These are phyloP conservation scores for Phoma sp. DNA, from an alignment of 2,329 filamentous ascomycete genomes.

Conservation along the genomic window DNA sequence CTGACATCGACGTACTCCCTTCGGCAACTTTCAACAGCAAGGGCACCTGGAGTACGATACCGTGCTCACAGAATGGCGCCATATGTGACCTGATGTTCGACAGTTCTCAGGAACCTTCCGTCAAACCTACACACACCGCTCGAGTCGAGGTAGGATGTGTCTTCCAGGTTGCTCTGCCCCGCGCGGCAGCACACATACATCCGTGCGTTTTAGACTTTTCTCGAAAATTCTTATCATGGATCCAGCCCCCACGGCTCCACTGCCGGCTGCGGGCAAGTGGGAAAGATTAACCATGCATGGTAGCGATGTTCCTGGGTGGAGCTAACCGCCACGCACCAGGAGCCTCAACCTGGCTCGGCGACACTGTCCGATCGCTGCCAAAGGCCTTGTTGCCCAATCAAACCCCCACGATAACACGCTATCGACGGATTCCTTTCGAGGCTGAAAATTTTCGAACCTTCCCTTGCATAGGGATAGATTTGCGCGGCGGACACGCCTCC, in stretches of 20 bases:
- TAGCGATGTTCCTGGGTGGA: conserved; percentile 19
- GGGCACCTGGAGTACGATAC: background rate
- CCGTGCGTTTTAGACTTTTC: conserved; percentile 6
- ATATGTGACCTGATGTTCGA: background rate
- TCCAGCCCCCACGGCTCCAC: conserved; percentile 19
- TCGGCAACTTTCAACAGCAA: conserved; percentile 7
- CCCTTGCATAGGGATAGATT: conserved; percentile 12
- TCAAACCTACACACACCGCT: conserved; percentile 16
- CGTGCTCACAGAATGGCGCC: conserved; percentile 1
- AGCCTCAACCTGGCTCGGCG: conserved; percentile 21
- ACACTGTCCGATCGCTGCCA: conserved; percentile 14
- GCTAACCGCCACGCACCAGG: conserved; percentile 18
- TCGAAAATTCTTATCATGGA: conserved; percentile 18
- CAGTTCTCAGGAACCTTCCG: background rate
- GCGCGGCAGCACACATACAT: background rate
- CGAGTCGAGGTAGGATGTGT: background rate
- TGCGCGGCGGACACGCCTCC: conserved; percentile 13
- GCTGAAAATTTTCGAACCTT: conserved; percentile 18
- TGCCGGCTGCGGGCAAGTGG: conserved; percentile 17
- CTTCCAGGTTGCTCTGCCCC: conserved; percentile 1
- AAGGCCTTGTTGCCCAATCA: conserved; percentile 11
- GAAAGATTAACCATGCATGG: conserved; percentile 20
- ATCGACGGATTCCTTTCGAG: conserved; percentile 9
- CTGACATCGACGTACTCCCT: conserved; percentile 11
- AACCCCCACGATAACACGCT: conserved; percentile 15